Evolutionary conservation across 148 eudicot species (phyloP).

Genomic region (Amaranthus hypochondriacus): DNA sequence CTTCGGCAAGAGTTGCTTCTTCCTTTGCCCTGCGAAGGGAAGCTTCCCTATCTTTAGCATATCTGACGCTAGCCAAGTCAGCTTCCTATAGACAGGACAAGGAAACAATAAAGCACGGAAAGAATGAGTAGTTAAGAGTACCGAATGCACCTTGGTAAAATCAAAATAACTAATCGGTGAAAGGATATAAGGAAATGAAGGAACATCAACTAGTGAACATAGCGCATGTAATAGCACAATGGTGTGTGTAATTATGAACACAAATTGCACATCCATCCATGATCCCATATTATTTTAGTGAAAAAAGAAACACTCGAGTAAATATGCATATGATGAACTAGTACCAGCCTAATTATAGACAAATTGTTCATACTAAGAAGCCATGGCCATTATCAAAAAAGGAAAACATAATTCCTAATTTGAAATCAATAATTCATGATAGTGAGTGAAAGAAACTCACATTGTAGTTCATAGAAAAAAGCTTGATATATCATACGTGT

Average conservation of each 20-base stretch:
- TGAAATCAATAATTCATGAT: neutral
- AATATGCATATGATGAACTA: neutral
- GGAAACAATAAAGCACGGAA: neutral
- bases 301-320: neutral
- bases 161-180: neutral
- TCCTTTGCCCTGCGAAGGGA: conserved; percentile 79
- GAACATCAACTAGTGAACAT: too few relatives aligned
- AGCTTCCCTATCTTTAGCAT: conserved; percentile 83
- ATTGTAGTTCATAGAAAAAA: neutral
- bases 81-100: conserved; percentile 50
- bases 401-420: neutral
- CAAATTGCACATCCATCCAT: neutral
- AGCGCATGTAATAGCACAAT: neutral
- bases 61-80: conserved; percentile 49
- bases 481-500: neutral
- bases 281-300: neutral
- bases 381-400: neutral
- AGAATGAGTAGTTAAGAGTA: neutral
- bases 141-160: neutral
- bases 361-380: neutral
- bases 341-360: neutral
- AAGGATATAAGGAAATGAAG: too few relatives aligned
- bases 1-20: conserved; percentile 84
- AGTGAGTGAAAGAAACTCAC: neutral
- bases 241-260: neutral